Evolutionary conservation across 148 eudicot genomes (phyloP), one percentile per base, ranked within the genome.

Genomic region (Mesembryanthemum crystallinum): DNA sequence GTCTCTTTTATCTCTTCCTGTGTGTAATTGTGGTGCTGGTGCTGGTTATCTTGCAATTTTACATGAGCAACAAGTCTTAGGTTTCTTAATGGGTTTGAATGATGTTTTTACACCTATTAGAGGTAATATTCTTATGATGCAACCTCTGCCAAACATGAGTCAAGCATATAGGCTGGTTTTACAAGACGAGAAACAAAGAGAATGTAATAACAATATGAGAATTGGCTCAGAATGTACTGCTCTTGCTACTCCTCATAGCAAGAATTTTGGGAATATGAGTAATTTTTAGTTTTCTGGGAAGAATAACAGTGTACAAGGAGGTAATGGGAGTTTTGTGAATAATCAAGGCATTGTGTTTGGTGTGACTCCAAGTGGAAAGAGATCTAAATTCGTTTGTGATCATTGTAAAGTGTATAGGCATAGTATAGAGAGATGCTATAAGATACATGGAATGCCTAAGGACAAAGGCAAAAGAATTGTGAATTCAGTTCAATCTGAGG

Each of bases 51-150:
- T 8, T 4, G 20, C 13, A 35, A 32, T 17, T 13, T 1, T 37
- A 1, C 43, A 32, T 5, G 17, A 64, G 12, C 42, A 64, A 8
- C 42, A 37, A 64, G 7, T 35, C 5, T 18, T 32, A 8, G 5
- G 12, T 0, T 64, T 64, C 7, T 8, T 64, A 0, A 33, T 64
- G 69, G 47, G 24, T 17, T 10, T 64, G 11, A 64, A 64, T 35
- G 45, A 37, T 29, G 18, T 8, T 2, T 64, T 7, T 64, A 35
- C 13, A 13, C 18, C 69, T 7, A 24, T 21, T 0, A 32, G 45
- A 12, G 69, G 69, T 2, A 64, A 37, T 37, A 64, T 64, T 32
- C 24, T 64, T 3, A 64, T 64, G 69, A 64, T 64, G 47, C 33
- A 35, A 30, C 69, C 69, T 35, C 5, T 64, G 12, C 69, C 69